Percentiles rank a stretch among this genome's conserved stretches.
phyloP scores from a whole-genome alignment of 2,329 filamentous ascomycete species.

The Elsinoe australis region DNA sequence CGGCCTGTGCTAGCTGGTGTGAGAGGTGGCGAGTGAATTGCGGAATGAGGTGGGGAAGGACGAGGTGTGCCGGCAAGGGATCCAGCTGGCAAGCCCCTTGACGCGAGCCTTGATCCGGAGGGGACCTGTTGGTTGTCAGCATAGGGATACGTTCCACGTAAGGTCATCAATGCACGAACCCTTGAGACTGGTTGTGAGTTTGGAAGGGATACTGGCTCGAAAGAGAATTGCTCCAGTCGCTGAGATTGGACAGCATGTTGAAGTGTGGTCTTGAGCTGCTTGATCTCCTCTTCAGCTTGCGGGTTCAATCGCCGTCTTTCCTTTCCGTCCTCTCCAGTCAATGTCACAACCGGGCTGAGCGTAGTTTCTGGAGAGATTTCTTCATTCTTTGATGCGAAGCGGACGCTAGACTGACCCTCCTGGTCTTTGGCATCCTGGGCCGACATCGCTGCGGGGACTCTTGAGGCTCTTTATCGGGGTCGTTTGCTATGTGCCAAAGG shows the following conservation, averaged over 20 bases:
- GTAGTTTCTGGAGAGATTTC: constrained; percentile 53
- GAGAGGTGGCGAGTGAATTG: constrained; percentile 79
- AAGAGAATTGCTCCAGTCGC: constrained; percentile 78
- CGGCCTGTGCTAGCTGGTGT: constrained; percentile 71
- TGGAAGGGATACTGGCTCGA: constrained; percentile 84
- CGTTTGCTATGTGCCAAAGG: not conserved
- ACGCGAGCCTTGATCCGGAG: constrained; percentile 40
- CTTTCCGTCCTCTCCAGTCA: constrained; percentile 23
- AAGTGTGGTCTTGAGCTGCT: constrained; percentile 62
- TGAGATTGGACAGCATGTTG: constrained; percentile 73
- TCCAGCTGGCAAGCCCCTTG: constrained; percentile 30
- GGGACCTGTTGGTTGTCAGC: constrained; percentile 32
- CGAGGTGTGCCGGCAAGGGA: constrained; percentile 51
- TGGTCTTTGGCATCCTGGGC: not conserved
- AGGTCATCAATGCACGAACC: constrained; percentile 47
- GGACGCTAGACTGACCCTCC: constrained; percentile 45
- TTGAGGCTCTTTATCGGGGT: not conserved
- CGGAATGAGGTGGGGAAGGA: constrained; percentile 58
- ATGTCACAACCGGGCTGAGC: constrained; percentile 27
- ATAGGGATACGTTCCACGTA: constrained; percentile 25
- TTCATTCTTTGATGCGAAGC: constrained; percentile 63
- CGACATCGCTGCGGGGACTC: not conserved
- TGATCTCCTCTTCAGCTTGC: constrained; percentile 54
- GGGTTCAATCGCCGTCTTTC: constrained; percentile 31
- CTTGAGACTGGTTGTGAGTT: constrained; percentile 75